Base-by-base conservation (phyloP, 805 yeast species). In the Hemisphaericaspora nanyangensis region DNA sequence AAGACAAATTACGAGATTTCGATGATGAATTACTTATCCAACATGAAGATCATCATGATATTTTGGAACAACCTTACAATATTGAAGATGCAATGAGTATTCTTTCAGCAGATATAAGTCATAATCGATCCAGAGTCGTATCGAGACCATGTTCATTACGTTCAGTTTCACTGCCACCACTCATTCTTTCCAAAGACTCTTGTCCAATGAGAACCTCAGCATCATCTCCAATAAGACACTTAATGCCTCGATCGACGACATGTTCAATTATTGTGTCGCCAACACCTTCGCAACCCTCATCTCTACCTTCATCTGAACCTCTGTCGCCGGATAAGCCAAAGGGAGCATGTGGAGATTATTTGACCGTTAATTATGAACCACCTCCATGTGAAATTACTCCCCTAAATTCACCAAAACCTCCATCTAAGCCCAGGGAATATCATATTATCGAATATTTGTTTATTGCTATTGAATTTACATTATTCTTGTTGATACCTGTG, bases 21-120 rank as follows among this genome's bases (percentile, higher is more conserved):
- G 51, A 43, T 17, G 41, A 43, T 17, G 39, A 39, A 25, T 15
- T 43, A 2, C 22, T 43, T 11, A 31, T 39, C 18, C 39, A 35
- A 5, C 34, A 31, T 26, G 30, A 37, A 16, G 12, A 29, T 12
- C 35, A 35, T 20, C 20, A 32, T 15, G 40, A 38, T 25, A 3
- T 26, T 13, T 13, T 18, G 11, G 46, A 46, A 31, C 49, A 45
- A 17, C 48, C 51, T 1, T 48, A 45, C 31, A 53, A 50, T 38
- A 44, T 53, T 7, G 60, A 55, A 31, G 60, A 56, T 30, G 56
- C 57, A 1, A 36, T 56, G 28, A 43, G 42, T 25, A 47, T 54
- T 3, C 40, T 54, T 11, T 44, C 26, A 3, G 26, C 26, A 22
- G 26, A 22, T 22, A 22, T 12, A 3, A n/a, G n/a, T 15, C 24